Base-by-base conservation (phyloP, 1,284 basidiomycete genomes). In the Marasmius oreades region DNA sequence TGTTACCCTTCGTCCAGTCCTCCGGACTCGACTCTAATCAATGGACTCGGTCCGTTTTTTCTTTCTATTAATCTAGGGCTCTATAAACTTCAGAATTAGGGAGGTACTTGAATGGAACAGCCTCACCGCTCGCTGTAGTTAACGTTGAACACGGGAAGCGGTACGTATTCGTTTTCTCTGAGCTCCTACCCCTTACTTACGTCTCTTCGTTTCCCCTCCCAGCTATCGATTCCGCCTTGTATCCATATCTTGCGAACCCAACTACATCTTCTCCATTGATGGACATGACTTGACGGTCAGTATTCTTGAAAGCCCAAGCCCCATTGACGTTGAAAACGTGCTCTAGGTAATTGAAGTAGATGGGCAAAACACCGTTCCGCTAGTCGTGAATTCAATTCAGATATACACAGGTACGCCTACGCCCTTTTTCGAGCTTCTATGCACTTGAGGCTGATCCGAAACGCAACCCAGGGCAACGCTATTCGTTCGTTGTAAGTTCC, bases 1-100 rank as follows among this genome's bases (percentile, higher is more conserved):
- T 8, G 20, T 28, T 31, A 31, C 28, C 10, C 28, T 10, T 31
- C 34, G 44, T 47, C 64, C 63, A 58, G 52, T 22, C 28, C 67
- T 2, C 72, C 75, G 1, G 70, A 78, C 44, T 65, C 71, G 0
- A 74, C 72, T 3, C 63, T 77, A 10, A 76, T 84, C 66, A 83
- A 84, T 57, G 82, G 81, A 1, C 62, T 63, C 24, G 61, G 61
- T 22, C 24, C 43, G 26, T 16, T 12, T 31, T 10, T 23, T 18
- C 20, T 8, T 12, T 23, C 37, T 31, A 0, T 52, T 10, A 18
- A 8, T 36, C 8, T 12, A 47, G 31, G 11, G 8, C 20, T 10
- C 4, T 28, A 20, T n/a, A 16, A n/a, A 5, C 23, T 22, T 11
- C n/a, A 42, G n/a, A 22, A 6, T 14, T 39, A 12, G 77, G 78